Base-by-base conservation (phyloP, 2,329 filamentous ascomycete genomes). In the Ceratocystis diversiconidia region DNA sequence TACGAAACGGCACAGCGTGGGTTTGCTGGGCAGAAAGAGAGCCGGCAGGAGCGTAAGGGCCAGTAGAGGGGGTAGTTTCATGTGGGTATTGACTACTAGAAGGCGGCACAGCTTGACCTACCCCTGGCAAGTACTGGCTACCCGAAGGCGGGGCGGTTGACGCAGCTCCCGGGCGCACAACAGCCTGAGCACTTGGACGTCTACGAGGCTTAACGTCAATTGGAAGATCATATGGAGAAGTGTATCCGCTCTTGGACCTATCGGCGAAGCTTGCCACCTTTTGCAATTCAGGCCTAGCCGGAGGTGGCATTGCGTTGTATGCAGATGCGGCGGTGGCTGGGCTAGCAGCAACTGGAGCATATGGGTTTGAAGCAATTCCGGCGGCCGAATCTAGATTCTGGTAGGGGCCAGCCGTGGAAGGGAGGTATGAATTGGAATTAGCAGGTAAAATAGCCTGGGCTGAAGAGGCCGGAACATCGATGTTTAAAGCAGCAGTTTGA, bases 201-300 rank as follows among this genome's bases (percentile, higher is more conserved):
- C 88, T 86, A 73, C 85, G 80, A 71, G 87, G 85, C 70, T 87
- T 88, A 32, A 88, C 82, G 65, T 96, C 92, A 75, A 94, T 89
- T 3, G 94, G 94, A 22, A 99, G 79, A 76, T 99, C 95, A 71
- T 96, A 99, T 0, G 94, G 94, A 22, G 92, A 97, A 61, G 87
- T 82, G 73, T 99, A 99, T 6, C 92, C 92, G 65, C 89, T 89
- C 75, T 95, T 97, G 2, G 90, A 79, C 74, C 95, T 95, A 74
- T 92, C 88, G 5, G 83, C 90, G 74, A 96, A 99, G 75, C 92
- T 97, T 73, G 95, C 85, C 0, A 84, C 79, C 75, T 85, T 85
- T 36, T 75, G 75, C 67, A 81, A 70, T 68, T 81, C 77, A n/a
- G 79, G 79, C 12, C 73, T 74, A 0, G 72, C 70, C 48, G 75